Evolutionary conservation across 2,329 filamentous ascomycete genomes (phyloP), one percentile per base, ranked within the genome.

Genomic region (Sclerotinia glacialis): DNA sequence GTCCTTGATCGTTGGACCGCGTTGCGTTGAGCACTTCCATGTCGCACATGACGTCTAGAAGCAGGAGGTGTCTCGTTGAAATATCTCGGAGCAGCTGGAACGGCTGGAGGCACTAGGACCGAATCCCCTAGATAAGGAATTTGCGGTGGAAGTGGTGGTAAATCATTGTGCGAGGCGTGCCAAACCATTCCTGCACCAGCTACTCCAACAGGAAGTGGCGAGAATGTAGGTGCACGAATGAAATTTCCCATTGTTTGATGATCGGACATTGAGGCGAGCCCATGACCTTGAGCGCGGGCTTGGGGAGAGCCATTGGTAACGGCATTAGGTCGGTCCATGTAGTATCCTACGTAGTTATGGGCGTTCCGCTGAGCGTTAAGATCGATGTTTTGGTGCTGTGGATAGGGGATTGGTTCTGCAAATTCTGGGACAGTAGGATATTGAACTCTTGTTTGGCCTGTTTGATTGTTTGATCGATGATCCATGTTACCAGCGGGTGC

Each of bases 311-410:
- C 50, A 12, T 26, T 26, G 40, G 37, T 34, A n/a, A 31, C 23
- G 21, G 18, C n/a, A 59, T 59, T 49, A 37, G 14, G 14, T 3
- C 9, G 37, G 2, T 46, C 40, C 18, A 47, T 37, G 12, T 59
- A 59, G 28, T 59, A 59, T 14, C 50, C n/a, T 50, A 52, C 34
- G 14, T 63, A 63, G 16, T 53, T 53, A 9, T 54, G 23, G 16
- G 47, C 47, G 8, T 52, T 28, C 16, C 34, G 34, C 16, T 53
- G 60, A 3, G 16, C 34, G n/a, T 53, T n/a, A 18, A 9, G 12
- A 9, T 54, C 23, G 12, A 63, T 42, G 3, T 40, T 23, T 21
- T 40, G 59, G 6, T 31, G 14, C 11, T 61, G 31, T 23, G n/a
- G n/a, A 50, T 49, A 37, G 44, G 7, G 18, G 8, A 6, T 21